A percentile compares a stretch with the other conserved stretches of the same genome.
phyloP scores from a whole-genome alignment of 78 protist genomes.

The Carpediemonas membranifera region DNA sequence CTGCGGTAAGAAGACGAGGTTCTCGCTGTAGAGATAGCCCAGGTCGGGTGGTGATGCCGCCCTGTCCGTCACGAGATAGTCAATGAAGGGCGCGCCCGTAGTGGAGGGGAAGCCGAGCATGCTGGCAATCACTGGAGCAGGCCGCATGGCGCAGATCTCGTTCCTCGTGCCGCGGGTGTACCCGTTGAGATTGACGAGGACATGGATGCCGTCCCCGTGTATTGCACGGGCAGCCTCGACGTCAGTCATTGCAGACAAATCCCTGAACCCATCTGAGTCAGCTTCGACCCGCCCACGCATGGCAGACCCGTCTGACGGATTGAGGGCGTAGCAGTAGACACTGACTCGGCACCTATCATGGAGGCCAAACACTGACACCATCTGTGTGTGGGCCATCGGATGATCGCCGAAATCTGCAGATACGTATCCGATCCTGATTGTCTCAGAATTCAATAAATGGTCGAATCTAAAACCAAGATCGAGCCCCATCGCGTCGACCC shows the following conservation, averaged over 20 bases:
- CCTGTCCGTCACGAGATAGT: conserved; percentile 6
- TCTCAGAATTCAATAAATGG: too few species aligned
- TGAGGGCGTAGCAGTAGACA: background rate
- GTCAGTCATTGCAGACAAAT: too few species aligned
- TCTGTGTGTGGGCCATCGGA: conserved; percentile 6
- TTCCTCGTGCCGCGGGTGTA: conserved; percentile 2
- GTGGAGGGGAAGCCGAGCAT: conserved; percentile 9
- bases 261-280: too few species aligned
- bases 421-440: too few species aligned
- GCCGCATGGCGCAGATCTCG: background rate
- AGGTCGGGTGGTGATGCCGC: background rate
- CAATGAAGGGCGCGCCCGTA: background rate
- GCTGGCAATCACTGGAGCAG: background rate
- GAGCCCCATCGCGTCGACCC: too few species aligned
- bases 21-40: background rate
- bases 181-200: conserved; percentile 16
- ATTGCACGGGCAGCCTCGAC: too few species aligned
- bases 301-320: background rate
- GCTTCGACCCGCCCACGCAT: too few species aligned
- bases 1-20: background rate
- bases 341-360: background rate
- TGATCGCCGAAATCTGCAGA: background rate
- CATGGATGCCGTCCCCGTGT: too few species aligned
- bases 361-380: background rate
- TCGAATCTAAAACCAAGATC: too few species aligned